Evolutionary conservation across 495 filamentous ascomycete genomes (phyloP), one percentile per base, ranked within the genome.

Genomic region (Hyaloscypha hepaticicola): DNA sequence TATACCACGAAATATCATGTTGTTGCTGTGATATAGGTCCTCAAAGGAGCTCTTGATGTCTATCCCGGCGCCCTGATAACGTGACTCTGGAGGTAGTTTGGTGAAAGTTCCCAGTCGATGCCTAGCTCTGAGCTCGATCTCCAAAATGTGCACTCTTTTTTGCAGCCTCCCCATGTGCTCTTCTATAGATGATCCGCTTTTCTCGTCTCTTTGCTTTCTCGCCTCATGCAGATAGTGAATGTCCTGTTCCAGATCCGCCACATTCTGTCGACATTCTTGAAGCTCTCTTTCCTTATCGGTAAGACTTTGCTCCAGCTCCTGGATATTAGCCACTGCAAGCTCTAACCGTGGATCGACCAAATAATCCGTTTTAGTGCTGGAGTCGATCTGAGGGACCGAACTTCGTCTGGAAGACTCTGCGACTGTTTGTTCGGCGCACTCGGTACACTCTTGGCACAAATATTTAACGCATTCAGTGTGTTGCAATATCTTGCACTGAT

Each of bases 51-150:
- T 9, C 16, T 24, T 53, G 3, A 53, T 27, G 26, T 53, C 50
- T 11, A 5, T 28, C n/a, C 8, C 5, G 3, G 21, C 5, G 26
- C 21, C 21, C 9, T 28, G 50, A 53, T 12, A 16, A 28, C n/a
- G 16, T 16, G 50, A 53, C 25, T 7, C n/a, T 28, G 19, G 21
- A 3, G 50, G 16, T 16, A 53, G n/a, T 5, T 24, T 26, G 50
- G 50, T 53, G 50, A 53, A 53, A 53, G 21, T 53, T 53, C 50
- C 50, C 50, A 53, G 22, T 26, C 50, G 5, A 26, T 9, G 5
- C 9, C 50, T 19, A 24, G 21, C 50, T 28, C 25, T 5, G 22
- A 24, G 50, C 21, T 53, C 50, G 4, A 9, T 28, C 8, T 24
- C 7, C 5, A 53, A 19, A 25, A 5, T 28, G 50, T 53, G 21